Conservation (phyloP, 108 stramenopile genomes). For the Pinguiococcus pyrenoidosus region DNA sequence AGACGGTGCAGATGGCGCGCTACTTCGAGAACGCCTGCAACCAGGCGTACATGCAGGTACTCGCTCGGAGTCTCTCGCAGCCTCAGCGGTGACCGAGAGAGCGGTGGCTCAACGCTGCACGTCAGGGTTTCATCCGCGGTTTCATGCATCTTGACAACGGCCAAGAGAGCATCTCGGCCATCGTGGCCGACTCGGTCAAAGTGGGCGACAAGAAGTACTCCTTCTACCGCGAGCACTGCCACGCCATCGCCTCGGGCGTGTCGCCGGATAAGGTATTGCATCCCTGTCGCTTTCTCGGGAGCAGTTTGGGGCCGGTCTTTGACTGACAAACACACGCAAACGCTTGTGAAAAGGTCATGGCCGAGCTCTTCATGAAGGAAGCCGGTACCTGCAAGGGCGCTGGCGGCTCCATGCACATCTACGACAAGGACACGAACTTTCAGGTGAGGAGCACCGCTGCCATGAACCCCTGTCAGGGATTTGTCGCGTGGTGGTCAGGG, state of each 20-base stretch:
- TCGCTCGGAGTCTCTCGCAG: too few species aligned
- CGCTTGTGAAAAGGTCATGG: constrained; percentile 61
- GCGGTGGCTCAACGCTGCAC: too few species aligned
- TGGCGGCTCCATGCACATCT: constrained; percentile 97
- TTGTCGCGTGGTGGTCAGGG: neutral
- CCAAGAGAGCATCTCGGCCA: constrained; percentile 83
- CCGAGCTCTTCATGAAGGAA: constrained; percentile 91
- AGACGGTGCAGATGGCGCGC: too few species aligned
- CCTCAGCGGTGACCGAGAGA: too few species aligned
- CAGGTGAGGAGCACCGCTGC: constrained; percentile 3
- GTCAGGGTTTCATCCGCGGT: constrained; percentile 56
- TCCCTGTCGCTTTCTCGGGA: too few species aligned
- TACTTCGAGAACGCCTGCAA: constrained; percentile 96
- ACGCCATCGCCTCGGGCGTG: constrained; percentile 84
- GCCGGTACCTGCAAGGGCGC: constrained; percentile 92
- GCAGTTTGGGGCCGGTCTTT: too few species aligned
- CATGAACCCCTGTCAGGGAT: neutral
- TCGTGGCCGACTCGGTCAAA: constrained; percentile 80
- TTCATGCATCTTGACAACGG: constrained; percentile 99
- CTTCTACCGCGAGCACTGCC: constrained; percentile 96
- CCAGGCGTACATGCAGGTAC: constrained; percentile 96
- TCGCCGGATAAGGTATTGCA: constrained; percentile 62
- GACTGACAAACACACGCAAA: too few species aligned
- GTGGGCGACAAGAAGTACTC: constrained; percentile 83
- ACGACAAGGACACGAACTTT: constrained; percentile 76